Conservation (phyloP, 2,329 filamentous ascomycete genomes). For the Esteya vermicola region DNA sequence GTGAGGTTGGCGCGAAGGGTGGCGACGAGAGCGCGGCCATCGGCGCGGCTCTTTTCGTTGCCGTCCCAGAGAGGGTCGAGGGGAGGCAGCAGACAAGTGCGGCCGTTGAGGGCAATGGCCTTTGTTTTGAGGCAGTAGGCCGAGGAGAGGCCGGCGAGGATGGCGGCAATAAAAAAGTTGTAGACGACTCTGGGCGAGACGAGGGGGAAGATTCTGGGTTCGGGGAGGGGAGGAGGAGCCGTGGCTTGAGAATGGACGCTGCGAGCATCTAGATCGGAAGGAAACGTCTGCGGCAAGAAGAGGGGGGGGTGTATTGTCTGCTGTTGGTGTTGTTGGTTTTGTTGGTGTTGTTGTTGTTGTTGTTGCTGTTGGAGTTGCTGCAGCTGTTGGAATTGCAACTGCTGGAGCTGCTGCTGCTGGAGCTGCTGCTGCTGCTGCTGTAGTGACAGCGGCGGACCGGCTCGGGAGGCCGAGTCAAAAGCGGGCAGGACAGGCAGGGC, state of each 20-base stretch:
- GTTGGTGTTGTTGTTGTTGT: too few species aligned
- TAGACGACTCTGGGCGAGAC: conserved; percentile 31
- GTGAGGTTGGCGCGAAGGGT: conserved; percentile 41
- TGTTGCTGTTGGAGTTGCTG: too few species aligned
- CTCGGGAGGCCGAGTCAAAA: conserved; percentile 9
- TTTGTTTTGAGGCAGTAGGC: conserved; percentile 32
- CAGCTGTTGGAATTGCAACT: background rate
- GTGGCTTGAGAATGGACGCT: background rate
- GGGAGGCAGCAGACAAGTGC: conserved; percentile 33
- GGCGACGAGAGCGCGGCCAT: conserved; percentile 23
- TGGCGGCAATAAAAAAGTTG: conserved; percentile 39
- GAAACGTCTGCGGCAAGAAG: too few species aligned
- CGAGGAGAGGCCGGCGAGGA: conserved; percentile 33
- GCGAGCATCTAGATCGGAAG: background rate
- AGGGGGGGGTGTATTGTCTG: too few species aligned
- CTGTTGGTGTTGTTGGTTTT: too few species aligned
- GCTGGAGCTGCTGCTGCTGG: background rate
- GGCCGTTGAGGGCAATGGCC: conserved; percentile 38
- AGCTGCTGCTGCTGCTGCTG: background rate
- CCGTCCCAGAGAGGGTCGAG: conserved; percentile 15
- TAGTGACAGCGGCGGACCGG: background rate
- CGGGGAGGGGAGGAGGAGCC: background rate
- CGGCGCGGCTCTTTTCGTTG: conserved; percentile 10
- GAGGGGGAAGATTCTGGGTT: conserved; percentile 15
- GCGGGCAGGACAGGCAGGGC: conserved; percentile 23